Evolutionary conservation across 2,329 filamentous ascomycete genomes (phyloP), one percentile per base, ranked within the genome.

Genomic region (Fusarium sororula): DNA sequence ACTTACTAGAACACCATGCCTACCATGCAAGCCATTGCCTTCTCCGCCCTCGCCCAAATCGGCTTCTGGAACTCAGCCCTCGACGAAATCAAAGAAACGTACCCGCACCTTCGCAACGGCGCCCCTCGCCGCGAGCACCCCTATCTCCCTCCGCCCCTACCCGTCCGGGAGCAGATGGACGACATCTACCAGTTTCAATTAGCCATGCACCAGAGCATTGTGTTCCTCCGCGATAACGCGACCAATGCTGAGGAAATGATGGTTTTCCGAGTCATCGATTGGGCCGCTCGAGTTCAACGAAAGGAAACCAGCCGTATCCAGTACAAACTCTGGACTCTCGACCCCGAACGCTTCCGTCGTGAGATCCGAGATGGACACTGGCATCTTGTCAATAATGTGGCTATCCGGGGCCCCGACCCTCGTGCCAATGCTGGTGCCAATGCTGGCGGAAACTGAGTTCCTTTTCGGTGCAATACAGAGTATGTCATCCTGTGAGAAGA

Each of bases 51-150:
- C 30, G 8, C 22, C 6, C 48, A 14, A 20, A 5, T 51, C 22
- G 48, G 48, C 48, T 51, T 15, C n/a, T 51, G 48, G 48, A 35
- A 35, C 2, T 10, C 8, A 0, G 22, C 30, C 17, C 30, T 51
- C 0, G 22, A 35, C 0, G 22, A 20, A 14, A 5, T 51, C 6
- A 35, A 20, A 2, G 30, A 35, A 2, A 24, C 0, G 0, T 51
- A 35, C 7, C 48, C 48, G 5, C 12, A 3, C 6, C 22, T 51
- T 2, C 48, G 48, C 7, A 13, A 5, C 11, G 12, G 9, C 17
- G 48, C 30, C 0, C 30, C 48, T 9, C 48, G 7, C 30, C 48
- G 48, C 48, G 24, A 24, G 24, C 24, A 24, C 24, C 24, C 22
- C 9, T 51, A 24, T 14, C 17, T 51, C 17, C 48, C 48, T 3